Percentiles rank a stretch among this genome's conserved stretches.
Conservation (phyloP, 1,284 basidiomycete species). For the Cystobasidiaceae sp. region DNA sequence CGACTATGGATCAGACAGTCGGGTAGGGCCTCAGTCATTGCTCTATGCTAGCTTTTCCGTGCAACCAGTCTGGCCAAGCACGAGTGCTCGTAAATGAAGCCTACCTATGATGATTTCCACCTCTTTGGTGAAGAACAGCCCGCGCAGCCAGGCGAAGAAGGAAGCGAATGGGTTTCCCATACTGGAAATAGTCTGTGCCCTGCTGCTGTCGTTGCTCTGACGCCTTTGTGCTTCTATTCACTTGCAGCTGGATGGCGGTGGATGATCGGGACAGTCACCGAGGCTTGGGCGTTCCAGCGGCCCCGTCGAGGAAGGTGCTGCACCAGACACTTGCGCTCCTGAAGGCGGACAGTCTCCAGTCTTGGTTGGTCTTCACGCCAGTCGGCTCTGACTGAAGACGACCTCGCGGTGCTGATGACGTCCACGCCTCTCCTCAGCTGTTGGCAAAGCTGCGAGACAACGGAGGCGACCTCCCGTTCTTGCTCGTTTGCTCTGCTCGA, state of each 20-base stretch:
- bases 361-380: too few relatives aligned
- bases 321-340: too few relatives aligned
- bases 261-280: neutral
- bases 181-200: neutral
- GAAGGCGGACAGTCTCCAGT: too few relatives aligned
- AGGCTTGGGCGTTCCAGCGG: neutral
- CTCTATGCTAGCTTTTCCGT: neutral
- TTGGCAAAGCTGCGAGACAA: too few relatives aligned
- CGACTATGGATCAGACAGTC: conserved; percentile 58
- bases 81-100: neutral
- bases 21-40: neutral
- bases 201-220: neutral
- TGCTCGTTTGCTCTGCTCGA: too few relatives aligned
- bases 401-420: too few relatives aligned
- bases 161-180: conserved; percentile 65
- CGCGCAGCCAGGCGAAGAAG: conserved; percentile 57
- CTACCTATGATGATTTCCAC: conserved; percentile 67
- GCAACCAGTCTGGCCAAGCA: neutral
- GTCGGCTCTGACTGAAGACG: too few relatives aligned
- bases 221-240: neutral
- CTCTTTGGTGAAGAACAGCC: conserved; percentile 75
- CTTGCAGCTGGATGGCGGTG: neutral
- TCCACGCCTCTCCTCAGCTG: too few relatives aligned
- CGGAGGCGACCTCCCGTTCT: too few relatives aligned
- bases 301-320: neutral